Conservation (phyloP, 805 yeast genomes). For the Saturnispora sekii region DNA sequence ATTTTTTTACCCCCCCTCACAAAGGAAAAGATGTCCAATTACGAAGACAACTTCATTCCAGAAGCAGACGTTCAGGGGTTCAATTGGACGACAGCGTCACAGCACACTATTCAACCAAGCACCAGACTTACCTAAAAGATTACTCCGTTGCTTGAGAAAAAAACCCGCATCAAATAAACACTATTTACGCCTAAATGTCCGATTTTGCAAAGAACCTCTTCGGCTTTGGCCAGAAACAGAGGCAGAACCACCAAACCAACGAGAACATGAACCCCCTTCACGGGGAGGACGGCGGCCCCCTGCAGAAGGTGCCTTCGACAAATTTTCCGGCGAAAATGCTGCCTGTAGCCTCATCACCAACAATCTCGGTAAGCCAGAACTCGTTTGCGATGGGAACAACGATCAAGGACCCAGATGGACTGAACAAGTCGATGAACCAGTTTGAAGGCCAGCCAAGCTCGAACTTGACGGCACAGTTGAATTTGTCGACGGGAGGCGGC, state of each 20-base stretch:
- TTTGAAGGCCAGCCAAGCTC: slow-evolving; percentile 18
- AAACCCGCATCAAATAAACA: not conserved
- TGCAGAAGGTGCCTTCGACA: slow-evolving; percentile 6
- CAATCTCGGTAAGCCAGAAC: slow-evolving; percentile 56
- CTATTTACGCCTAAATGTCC: slow-evolving; percentile 12
- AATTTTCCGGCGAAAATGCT: slow-evolving; percentile 29
- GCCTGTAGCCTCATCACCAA: slow-evolving; percentile 47
- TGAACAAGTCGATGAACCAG: slow-evolving; percentile 28
- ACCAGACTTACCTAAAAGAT: too few species aligned
- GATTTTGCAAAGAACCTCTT: slow-evolving; percentile 20
- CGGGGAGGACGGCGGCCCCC: slow-evolving; percentile 9
- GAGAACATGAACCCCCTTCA: slow-evolving; percentile 10
- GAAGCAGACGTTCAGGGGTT: too few species aligned
- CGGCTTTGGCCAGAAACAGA: slow-evolving; percentile 13
- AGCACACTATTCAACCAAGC: too few species aligned
- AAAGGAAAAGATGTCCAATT: too few species aligned
- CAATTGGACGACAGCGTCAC: too few species aligned
- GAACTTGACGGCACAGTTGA: slow-evolving; percentile 16
- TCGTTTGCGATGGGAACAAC: slow-evolving; percentile 66
- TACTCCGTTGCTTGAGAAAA: not conserved
- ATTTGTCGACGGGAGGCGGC: not conserved
- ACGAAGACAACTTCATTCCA: too few species aligned
- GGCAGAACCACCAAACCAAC: slow-evolving; percentile 5
- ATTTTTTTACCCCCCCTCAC: too few species aligned
- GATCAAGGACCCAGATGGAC: slow-evolving; percentile 28